phyloP scores from a whole-genome alignment of 768 basidiomycete species.

The Coprinopsis strossmayeri region DNA sequence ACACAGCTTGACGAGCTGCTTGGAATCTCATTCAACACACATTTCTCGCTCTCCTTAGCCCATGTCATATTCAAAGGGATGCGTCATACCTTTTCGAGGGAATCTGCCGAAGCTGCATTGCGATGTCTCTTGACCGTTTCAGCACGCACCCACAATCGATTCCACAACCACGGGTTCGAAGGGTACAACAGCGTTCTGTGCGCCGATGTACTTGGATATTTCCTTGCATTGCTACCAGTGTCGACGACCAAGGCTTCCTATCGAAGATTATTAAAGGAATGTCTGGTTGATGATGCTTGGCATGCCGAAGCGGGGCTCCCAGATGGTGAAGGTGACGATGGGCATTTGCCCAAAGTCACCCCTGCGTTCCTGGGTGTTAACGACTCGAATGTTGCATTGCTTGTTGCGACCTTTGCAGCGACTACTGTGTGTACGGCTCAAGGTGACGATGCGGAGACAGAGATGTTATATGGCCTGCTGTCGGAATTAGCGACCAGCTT shows the following conservation, averaged over 20 bases:
- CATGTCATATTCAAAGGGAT: constrained; percentile 84
- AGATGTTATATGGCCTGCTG: constrained; percentile 72
- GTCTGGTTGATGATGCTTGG: constrained; percentile 44
- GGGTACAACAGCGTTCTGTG: constrained; percentile 39
- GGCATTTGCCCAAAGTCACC: constrained; percentile 46
- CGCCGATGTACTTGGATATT: constrained; percentile 66
- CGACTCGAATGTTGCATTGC: constrained; percentile 60
- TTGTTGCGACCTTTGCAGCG: constrained; percentile 68
- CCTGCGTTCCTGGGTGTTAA: constrained; percentile 53
- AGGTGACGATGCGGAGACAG: constrained; percentile 75
- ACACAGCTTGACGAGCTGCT: constrained; percentile 71
- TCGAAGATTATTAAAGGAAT: constrained; percentile 56
- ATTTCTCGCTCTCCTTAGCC: constrained; percentile 78
- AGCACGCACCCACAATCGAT: constrained; percentile 31
- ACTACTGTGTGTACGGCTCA: constrained; percentile 72
- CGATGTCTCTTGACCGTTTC: constrained; percentile 60
- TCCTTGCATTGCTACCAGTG: constrained; percentile 69
- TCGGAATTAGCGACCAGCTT: constrained; percentile 60
- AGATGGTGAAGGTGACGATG: constrained; percentile 32
- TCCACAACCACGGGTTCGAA: constrained; percentile 22
- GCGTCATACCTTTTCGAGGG: constrained; percentile 57
- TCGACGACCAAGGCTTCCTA: constrained; percentile 53
- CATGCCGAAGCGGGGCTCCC: constrained; percentile 31
- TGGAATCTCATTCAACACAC: constrained; percentile 69
- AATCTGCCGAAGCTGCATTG: constrained; percentile 54